Percentiles rank a stretch among this genome's conserved stretches.
These are phyloP conservation scores for Pogostemon cablin DNA, from an alignment of 257 asterid species.

Conservation along the genomic window DNA sequence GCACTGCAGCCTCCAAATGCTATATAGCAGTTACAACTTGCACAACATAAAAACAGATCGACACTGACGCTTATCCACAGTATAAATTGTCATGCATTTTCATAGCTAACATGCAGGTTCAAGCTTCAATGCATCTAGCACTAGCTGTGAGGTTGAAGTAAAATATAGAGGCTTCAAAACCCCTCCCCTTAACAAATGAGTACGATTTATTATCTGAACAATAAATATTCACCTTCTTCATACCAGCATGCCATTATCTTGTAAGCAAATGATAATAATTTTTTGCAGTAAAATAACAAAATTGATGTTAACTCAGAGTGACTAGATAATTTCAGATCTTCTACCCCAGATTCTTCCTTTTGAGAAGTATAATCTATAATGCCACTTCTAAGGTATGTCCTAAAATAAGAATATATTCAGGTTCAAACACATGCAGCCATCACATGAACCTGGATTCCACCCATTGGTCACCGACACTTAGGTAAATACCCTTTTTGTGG, in stretches of 20 bases:
- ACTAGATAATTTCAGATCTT: background rate
- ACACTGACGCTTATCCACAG: background rate
- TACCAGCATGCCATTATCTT: slow-evolving; percentile 10
- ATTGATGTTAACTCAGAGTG: background rate
- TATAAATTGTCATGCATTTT: background rate
- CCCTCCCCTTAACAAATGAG: background rate
- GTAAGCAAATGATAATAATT: slow-evolving; percentile 10
- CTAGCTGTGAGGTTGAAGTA: too few species aligned
- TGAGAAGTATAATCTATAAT: background rate
- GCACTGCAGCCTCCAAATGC: background rate
- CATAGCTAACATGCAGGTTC: background rate
- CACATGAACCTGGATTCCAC: background rate
- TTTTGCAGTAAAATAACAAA: background rate
- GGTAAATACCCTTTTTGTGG: background rate
- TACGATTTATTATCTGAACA: background rate
- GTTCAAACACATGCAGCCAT: background rate
- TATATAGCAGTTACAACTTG: background rate
- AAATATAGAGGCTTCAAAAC: too few species aligned
- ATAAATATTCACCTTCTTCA: background rate
- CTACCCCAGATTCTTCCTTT: background rate
- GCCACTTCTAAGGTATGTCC: slow-evolving; percentile 12
- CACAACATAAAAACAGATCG: background rate
- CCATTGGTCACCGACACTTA: background rate
- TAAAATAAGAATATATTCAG: background rate
- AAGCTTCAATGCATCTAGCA: too few species aligned